Conservation (phyloP, 257 asterid species). For the Solanum verrucosum region DNA sequence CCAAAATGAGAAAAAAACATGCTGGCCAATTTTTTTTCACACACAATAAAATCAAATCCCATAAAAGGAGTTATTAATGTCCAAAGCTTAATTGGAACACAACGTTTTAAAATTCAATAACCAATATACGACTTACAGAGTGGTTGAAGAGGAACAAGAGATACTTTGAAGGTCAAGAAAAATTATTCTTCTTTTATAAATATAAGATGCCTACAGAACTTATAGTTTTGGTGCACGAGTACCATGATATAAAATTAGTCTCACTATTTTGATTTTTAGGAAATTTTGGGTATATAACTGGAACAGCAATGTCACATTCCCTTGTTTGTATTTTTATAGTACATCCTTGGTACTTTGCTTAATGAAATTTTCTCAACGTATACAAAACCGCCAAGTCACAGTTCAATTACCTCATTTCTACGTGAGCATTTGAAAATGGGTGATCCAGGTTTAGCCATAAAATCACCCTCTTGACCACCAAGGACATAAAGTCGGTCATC, state of each 20-base stretch:
- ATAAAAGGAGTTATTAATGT: neutral
- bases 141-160: neutral
- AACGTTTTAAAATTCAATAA: neutral
- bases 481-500: slow-evolving; percentile 56
- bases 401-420: slow-evolving; percentile 57
- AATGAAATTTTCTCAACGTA: neutral
- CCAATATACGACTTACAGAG: neutral
- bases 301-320: neutral
- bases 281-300: neutral
- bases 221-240: neutral
- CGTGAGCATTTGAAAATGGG: slow-evolving; percentile 93
- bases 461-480: slow-evolving; percentile 96
- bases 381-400: neutral
- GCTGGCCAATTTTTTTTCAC: neutral
- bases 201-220: neutral
- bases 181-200: neutral
- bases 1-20: neutral
- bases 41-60: neutral
- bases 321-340: neutral
- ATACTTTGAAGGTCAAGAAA: neutral
- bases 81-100: neutral
- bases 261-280: neutral
- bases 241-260: neutral
- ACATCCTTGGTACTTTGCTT: neutral
- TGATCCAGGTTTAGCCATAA: slow-evolving; percentile 94